A percentile compares a stretch with the other conserved stretches of the same genome.
Evolutionary conservation across 306 rosid species (phyloP).

Genomic region (Amphicarpaea edgeworthii): DNA sequence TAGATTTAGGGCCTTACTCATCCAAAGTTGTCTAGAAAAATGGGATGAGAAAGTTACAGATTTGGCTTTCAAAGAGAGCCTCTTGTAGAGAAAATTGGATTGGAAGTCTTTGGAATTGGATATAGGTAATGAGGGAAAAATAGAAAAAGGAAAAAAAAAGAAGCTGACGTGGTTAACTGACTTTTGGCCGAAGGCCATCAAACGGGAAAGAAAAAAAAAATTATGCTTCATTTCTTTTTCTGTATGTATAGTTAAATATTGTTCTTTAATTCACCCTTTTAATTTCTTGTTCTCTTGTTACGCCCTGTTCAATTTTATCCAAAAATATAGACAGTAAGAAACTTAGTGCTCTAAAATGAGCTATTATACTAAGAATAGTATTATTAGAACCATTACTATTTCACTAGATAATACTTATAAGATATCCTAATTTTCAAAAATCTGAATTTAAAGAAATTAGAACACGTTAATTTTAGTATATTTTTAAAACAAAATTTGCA

Average conservation of each 20-base stretch:
- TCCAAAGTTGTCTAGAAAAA: slow-evolving; percentile 64
- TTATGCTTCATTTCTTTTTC: not conserved
- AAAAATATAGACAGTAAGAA: not conserved
- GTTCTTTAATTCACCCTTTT: not conserved
- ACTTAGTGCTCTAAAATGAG: not conserved
- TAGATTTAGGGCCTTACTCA: slow-evolving; percentile 66
- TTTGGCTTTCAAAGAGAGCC: slow-evolving; percentile 83
- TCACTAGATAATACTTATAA: not conserved
- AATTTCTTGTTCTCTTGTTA: not conserved
- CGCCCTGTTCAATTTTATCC: not conserved
- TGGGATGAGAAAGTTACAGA: slow-evolving; percentile 59
- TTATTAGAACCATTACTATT: not conserved
- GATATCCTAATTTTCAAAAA: not conserved
- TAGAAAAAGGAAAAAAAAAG: no score
- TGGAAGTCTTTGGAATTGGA: slow-evolving; percentile 45
- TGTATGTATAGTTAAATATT: not conserved
- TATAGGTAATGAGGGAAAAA: slow-evolving; percentile 9
- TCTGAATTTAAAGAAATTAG: not conserved
- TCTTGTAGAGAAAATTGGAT: slow-evolving; percentile 66
- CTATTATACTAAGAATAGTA: not conserved
- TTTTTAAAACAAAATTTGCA: no score
- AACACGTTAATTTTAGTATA: not conserved
- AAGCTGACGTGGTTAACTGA: slow-evolving; percentile 43
- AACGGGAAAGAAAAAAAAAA: slow-evolving; percentile 21
- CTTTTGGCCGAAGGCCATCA: slow-evolving; percentile 88